A percentile compares a stretch with the other conserved stretches of the same genome.
Conservation (phyloP, 371 early-diverging fungal genomes). For the Mycotypha africana region DNA sequence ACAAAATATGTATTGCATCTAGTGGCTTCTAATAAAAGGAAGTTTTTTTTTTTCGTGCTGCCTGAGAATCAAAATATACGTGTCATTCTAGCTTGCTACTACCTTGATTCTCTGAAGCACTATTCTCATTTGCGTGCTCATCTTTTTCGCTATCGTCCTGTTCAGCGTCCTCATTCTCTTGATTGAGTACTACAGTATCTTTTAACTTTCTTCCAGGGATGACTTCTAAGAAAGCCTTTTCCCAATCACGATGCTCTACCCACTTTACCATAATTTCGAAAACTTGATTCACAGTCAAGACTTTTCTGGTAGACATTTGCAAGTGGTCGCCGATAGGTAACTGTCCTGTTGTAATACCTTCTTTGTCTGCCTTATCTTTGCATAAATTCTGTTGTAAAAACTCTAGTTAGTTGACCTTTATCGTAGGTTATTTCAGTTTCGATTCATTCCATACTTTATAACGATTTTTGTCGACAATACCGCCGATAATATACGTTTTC, state of each 20-base stretch:
- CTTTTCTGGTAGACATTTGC: constrained; percentile 71
- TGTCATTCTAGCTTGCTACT: neutral
- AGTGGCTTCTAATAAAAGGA: too few species aligned
- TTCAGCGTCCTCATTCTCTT: constrained; percentile 4
- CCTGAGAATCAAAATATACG: neutral
- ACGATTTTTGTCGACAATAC: constrained; percentile 93
- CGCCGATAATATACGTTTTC: constrained; percentile 87
- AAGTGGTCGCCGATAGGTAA: constrained; percentile 87
- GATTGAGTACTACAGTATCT: constrained; percentile 34
- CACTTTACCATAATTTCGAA: constrained; percentile 77
- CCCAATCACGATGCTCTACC: constrained; percentile 72
- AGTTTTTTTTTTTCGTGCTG: neutral
- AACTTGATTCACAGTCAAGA: constrained; percentile 91
- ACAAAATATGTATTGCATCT: too few species aligned
- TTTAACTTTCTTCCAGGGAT: constrained; percentile 84
- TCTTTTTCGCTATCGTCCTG: constrained; percentile 12
- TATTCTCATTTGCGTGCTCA: neutral
- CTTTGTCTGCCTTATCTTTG: constrained; percentile 67
- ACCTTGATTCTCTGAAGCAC: too few species aligned
- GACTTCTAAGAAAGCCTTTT: constrained; percentile 74
- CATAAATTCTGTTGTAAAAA: constrained; percentile 56
- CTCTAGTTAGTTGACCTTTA: neutral
- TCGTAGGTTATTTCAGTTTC: too few species aligned
- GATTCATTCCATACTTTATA: constrained; percentile 73
- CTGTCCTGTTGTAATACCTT: constrained; percentile 73